Conservation (phyloP, 2,329 filamentous ascomycete genomes). For the Cladophialophora bantiana region DNA sequence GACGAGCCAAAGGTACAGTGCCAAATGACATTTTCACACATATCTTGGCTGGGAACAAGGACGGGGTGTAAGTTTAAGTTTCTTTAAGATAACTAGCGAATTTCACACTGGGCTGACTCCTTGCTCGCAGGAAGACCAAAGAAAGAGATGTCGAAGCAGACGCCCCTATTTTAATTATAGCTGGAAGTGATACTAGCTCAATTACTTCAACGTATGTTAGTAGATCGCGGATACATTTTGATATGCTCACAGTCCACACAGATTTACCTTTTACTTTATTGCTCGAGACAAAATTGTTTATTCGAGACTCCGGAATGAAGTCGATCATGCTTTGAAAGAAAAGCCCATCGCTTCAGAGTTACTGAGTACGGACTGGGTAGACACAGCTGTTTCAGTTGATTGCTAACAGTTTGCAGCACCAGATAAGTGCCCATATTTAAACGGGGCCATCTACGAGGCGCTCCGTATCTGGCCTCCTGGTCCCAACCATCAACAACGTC, state of each 20-base stretch:
- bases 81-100: not conserved
- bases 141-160: conserved; percentile 7
- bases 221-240: not conserved
- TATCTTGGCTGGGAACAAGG: conserved; percentile 2
- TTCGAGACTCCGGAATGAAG: conserved; percentile 3
- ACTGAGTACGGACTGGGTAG: not conserved
- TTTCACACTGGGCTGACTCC: not conserved
- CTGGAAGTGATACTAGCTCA: not conserved
- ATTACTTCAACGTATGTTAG: not conserved
- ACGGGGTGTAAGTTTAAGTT: not conserved
- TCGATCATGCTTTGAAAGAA: not conserved
- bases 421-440: not conserved
- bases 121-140: not conserved
- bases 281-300: not conserved
- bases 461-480: conserved; percentile 2
- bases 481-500: conserved; percentile 3
- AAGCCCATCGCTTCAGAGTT: not conserved
- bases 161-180: not conserved
- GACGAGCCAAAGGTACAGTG: not conserved
- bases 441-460: not conserved
- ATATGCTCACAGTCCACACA: not conserved
- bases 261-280: conserved; percentile 4
- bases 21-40: conserved; percentile 10
- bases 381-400: not conserved
- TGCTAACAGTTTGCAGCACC: not conserved